Evolutionary conservation across 176 grass and related monocot species (phyloP).

Genomic region (Oropetium thomaeum): DNA sequence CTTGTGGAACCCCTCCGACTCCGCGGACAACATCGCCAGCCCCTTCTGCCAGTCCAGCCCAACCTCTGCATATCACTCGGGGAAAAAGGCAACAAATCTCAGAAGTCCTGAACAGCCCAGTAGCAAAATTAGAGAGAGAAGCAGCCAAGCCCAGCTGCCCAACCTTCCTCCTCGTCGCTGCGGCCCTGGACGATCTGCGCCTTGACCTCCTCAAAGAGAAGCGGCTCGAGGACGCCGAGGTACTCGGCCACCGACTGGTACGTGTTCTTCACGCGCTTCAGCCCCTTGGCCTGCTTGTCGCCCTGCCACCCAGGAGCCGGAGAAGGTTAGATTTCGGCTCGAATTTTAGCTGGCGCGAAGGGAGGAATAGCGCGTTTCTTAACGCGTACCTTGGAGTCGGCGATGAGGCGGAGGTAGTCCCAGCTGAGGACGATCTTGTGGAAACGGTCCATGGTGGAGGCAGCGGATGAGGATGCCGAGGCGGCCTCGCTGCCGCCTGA

Average conservation of each 20-base stretch:
- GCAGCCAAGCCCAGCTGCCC: background rate
- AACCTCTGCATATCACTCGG: constrained; percentile 34
- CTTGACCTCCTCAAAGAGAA: constrained; percentile 98
- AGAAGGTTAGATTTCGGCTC: background rate
- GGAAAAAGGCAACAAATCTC: background rate
- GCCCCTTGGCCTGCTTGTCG: constrained; percentile 26
- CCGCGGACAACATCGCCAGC: constrained; percentile 26
- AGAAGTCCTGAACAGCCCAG: background rate
- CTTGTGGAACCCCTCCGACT: constrained; percentile 82
- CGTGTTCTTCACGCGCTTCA: constrained; percentile 58
- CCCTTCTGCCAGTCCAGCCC: constrained; percentile 69
- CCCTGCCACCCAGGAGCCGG: constrained; percentile 28
- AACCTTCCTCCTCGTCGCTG: constrained; percentile 66
- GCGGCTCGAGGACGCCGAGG: constrained; percentile 71
- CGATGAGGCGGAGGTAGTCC: constrained; percentile 74
- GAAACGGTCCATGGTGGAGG: constrained; percentile 51
- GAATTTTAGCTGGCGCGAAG: background rate
- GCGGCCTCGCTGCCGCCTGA: constrained; percentile 10
- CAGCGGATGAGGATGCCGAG: constrained; percentile 26
- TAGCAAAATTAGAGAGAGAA: background rate
- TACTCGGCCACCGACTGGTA: constrained; percentile 77
- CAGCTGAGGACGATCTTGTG: constrained; percentile 82
- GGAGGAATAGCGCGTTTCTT: constrained; percentile 9
- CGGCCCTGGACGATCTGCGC: constrained; percentile 75
- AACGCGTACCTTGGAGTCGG: constrained; percentile 54